Evolutionary conservation across 805 yeast species (phyloP), one percentile per base, ranked within the genome.

Genomic region (Metschnikowia borealis): DNA sequence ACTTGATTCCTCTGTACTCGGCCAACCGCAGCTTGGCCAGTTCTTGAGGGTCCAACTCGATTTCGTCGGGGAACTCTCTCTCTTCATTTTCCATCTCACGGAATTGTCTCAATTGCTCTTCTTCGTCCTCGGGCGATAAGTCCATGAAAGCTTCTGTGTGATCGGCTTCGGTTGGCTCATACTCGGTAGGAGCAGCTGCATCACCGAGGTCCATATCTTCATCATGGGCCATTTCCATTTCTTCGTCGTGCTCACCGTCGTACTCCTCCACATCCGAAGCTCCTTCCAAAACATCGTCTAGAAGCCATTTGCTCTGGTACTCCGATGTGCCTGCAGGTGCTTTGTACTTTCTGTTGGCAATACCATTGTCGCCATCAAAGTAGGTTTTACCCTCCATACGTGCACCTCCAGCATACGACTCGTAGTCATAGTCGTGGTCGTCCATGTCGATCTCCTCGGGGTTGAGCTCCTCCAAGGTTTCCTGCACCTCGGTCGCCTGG

Each of bases 21-120:
- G 75, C 69, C 50, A 94, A 75, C 55, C 89, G 79, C 55, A 90
- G 89, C 59, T 79, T 79, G 8, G 88, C 98, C 5, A 86, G 78
- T 56, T 80, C 91, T 5, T 68, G 64, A 31, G 97, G 97, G 42
- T 77, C 79, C 39, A 94, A 71, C 66, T 94, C 98, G 49, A 92
- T 70, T 70, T 94, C 99, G 69, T 94, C 99, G 0, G 98, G 98
- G 75, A 90, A 94, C 60, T 91, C 96, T 34, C 82, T 77, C 64
- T 89, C 97, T 49, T 91, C 97, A 52, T 80, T 79, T 57, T 83
- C 96, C 54, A 81, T 67, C 37, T 75, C 75, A 58, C 94, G 81
- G 70, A 77, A 90, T 60, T 77, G 79, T 50, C 78, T 71, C 54
- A 89, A 74, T 68, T 91, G 97, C 59, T 82, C 79, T 52, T 82